phyloP scores from a whole-genome alignment of 805 yeast genomes.

The Wickerhamomyces ciferrii region DNA sequence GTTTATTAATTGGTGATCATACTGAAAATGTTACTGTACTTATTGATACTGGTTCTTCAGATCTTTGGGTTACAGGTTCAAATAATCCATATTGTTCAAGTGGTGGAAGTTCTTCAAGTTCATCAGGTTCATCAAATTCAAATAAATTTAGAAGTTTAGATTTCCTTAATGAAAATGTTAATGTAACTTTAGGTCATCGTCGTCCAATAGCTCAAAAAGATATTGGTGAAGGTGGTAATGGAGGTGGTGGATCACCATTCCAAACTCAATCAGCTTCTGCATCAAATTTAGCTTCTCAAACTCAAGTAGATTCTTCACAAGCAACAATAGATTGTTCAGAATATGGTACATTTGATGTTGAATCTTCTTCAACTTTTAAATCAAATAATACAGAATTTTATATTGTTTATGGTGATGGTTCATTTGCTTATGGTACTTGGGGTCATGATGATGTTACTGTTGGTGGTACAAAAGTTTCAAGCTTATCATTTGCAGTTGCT shows the following conservation, averaged over 20 bases:
- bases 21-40: slow-evolving; percentile 48
- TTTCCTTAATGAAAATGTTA: not conserved
- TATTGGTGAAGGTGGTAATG: not conserved
- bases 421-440: slow-evolving; percentile 40
- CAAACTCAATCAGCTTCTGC: not conserved
- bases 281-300: not conserved
- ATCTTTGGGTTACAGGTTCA: slow-evolving; percentile 56
- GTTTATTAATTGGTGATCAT: slow-evolving; percentile 50
- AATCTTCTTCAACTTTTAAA: slow-evolving; percentile 27
- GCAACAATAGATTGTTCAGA: slow-evolving; percentile 31
- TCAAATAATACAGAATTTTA: slow-evolving; percentile 30
- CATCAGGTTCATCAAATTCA: slow-evolving; percentile 2
- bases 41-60: slow-evolving; percentile 77
- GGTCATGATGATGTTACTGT: slow-evolving; percentile 48
- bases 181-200: not conserved
- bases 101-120: slow-evolving; percentile 4
- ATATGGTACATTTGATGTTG: slow-evolving; percentile 33
- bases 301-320: not conserved
- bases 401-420: slow-evolving; percentile 47
- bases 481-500: slow-evolving; percentile 66
- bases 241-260: not conserved
- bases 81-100: slow-evolving; percentile 41
- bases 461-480: slow-evolving; percentile 41
- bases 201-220: not conserved
- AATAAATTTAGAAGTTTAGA: slow-evolving; percentile 10